Conservation (phyloP, 768 basidiomycete species). For the Boletales sp. region DNA sequence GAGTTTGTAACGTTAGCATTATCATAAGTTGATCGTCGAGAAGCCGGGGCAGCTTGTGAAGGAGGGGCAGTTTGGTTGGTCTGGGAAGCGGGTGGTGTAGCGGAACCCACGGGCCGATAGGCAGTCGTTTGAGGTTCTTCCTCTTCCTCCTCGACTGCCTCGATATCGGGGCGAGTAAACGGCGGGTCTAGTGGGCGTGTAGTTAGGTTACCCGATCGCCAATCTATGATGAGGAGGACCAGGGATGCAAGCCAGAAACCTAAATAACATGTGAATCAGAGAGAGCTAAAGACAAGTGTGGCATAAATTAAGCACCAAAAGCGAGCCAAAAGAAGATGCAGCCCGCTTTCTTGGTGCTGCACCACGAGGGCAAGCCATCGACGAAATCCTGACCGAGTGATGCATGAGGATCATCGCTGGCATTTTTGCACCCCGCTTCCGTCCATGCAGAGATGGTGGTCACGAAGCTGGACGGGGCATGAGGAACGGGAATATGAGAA, state of each 20-base stretch:
- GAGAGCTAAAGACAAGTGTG: not conserved
- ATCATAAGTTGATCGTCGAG: slow-evolving; percentile 25
- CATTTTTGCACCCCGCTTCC: slow-evolving; percentile 82
- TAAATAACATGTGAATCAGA: slow-evolving; percentile 27
- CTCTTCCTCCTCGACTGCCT: slow-evolving; percentile 49
- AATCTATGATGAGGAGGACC: slow-evolving; percentile 63
- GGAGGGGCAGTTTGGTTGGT: slow-evolving; percentile 17
- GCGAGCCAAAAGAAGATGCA: slow-evolving; percentile 87
- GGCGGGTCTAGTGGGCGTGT: slow-evolving; percentile 64
- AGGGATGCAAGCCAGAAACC: slow-evolving; percentile 76
- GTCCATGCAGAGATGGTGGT: slow-evolving; percentile 86
- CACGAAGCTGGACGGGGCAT: slow-evolving; percentile 51
- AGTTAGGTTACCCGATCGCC: slow-evolving; percentile 63
- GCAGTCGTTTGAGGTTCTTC: slow-evolving; percentile 47
- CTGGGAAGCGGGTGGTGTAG: slow-evolving; percentile 31
- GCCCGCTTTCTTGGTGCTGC: slow-evolving; percentile 88
- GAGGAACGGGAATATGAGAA: slow-evolving; percentile 8
- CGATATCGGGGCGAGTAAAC: slow-evolving; percentile 60
- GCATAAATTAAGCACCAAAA: slow-evolving; percentile 48
- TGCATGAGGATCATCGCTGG: slow-evolving; percentile 77
- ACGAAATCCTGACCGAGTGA: slow-evolving; percentile 63
- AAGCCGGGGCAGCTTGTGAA: slow-evolving; percentile 6
- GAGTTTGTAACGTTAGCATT: slow-evolving; percentile 24
- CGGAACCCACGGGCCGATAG: slow-evolving; percentile 44
- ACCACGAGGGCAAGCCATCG: slow-evolving; percentile 74